These are phyloP conservation scores for Lipomyces yamadae DNA, from an alignment of 805 yeast species.

Conservation along the genomic window DNA sequence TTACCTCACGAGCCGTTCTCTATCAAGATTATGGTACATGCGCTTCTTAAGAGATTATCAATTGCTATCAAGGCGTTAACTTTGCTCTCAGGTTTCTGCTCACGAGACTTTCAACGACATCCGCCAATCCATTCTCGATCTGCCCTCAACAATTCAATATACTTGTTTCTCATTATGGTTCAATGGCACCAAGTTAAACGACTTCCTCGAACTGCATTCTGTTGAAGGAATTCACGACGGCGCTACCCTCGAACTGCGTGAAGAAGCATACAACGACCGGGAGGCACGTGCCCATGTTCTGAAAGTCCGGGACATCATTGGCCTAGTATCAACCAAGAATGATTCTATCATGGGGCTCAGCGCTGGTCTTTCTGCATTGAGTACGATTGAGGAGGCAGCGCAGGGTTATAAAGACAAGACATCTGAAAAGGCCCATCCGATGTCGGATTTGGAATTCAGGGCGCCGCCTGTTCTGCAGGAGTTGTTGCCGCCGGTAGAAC, in stretches of 20 bases:
- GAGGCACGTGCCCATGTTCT: slow-evolving; percentile 65
- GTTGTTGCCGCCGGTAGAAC: slow-evolving; percentile 19
- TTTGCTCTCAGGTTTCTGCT: slow-evolving; percentile 34
- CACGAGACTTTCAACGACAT: slow-evolving; percentile 62
- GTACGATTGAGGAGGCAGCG: slow-evolving; percentile 23
- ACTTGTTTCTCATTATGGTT: slow-evolving; percentile 61
- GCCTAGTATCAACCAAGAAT: slow-evolving; percentile 50
- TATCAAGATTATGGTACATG: slow-evolving; percentile 36
- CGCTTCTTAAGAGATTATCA: background rate
- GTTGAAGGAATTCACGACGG: slow-evolving; percentile 45
- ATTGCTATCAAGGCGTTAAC: background rate
- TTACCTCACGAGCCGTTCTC: slow-evolving; percentile 39
- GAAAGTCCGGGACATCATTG: slow-evolving; percentile 66
- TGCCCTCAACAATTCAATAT: slow-evolving; percentile 61
- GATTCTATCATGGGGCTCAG: slow-evolving; percentile 47
- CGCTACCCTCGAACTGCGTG: slow-evolving; percentile 54
- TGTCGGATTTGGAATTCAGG: slow-evolving; percentile 40
- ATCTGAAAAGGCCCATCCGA: slow-evolving; percentile 37
- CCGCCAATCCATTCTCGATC: slow-evolving; percentile 60
- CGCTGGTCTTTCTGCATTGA: slow-evolving; percentile 58
- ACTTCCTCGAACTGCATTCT: slow-evolving; percentile 43
- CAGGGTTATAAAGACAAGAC: slow-evolving; percentile 33
- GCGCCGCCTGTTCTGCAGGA: slow-evolving; percentile 16
- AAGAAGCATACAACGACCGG: slow-evolving; percentile 63
- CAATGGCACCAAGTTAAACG: slow-evolving; percentile 48